Evolutionary conservation across 2,329 filamentous ascomycete species (phyloP).

Genomic region (Emergomyces africanus): DNA sequence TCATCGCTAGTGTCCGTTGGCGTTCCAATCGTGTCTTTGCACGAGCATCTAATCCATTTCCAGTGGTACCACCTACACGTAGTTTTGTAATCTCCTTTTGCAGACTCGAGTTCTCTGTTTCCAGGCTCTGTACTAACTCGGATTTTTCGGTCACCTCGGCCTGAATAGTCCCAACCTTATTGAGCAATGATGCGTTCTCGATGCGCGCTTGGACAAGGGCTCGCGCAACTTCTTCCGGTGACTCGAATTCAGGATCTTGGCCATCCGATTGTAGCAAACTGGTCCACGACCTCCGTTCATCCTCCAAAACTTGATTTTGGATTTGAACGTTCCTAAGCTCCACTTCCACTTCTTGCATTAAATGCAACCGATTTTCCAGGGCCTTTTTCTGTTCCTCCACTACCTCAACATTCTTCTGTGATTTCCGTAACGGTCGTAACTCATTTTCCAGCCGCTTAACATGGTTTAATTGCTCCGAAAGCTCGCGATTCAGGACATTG

Average conservation of each 20-base stretch:
- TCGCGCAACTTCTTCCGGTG: slow-evolving; percentile 73
- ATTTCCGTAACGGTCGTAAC: slow-evolving; percentile 65
- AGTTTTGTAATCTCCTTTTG: slow-evolving; percentile 58
- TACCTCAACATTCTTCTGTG: slow-evolving; percentile 78
- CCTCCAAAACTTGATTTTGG: slow-evolving; percentile 75
- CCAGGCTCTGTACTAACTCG: slow-evolving; percentile 56
- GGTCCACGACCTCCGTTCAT: slow-evolving; percentile 78
- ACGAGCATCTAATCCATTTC: slow-evolving; percentile 47
- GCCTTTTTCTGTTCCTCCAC: slow-evolving; percentile 90
- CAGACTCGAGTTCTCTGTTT: slow-evolving; percentile 55
- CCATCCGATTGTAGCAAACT: slow-evolving; percentile 64
- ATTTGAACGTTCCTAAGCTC: slow-evolving; percentile 69
- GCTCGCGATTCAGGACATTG: slow-evolving; percentile 70
- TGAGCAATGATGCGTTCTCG: slow-evolving; percentile 64
- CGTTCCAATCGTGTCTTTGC: slow-evolving; percentile 65
- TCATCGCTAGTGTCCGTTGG: slow-evolving; percentile 71
- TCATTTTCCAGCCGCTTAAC: slow-evolving; percentile 78
- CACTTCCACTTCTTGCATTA: slow-evolving; percentile 58
- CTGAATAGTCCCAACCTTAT: slow-evolving; percentile 65
- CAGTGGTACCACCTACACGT: slow-evolving; percentile 33
- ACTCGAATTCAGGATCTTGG: slow-evolving; percentile 60
- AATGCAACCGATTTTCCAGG: slow-evolving; percentile 62
- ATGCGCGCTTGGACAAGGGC: slow-evolving; percentile 73
- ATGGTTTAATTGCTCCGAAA: slow-evolving; percentile 84
- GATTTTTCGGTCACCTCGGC: slow-evolving; percentile 69